Base-by-base conservation (phyloP, 306 rosid species). In the Fragaria vesca region DNA sequence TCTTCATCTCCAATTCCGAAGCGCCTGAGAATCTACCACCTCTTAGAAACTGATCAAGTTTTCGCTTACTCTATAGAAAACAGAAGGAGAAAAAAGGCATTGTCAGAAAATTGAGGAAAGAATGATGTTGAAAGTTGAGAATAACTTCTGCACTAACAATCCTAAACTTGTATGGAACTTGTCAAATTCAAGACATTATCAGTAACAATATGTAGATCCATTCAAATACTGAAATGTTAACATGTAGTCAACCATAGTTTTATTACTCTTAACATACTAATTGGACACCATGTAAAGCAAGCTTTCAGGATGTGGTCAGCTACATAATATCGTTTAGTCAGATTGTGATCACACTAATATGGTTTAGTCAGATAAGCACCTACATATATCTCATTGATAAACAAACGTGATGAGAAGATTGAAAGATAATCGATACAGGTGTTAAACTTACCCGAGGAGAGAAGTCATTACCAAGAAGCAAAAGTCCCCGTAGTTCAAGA, bases 401-500 rank as follows among this genome's bases (percentile, higher is more conserved):
- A 43, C 26, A 26, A 42, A 8, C 43, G 57, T 6, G 42, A 30
- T 48, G 50, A 76, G 36, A 55, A 55, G 36, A 46, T 75, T 62
- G 0, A 79, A 24, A 21, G 18, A 57, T 12, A 10, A 60, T 24
- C 18, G 15, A 61, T 26, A 34, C 11, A 3, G 4, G 16, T 4
- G 36, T 5, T 55, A 51, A 16, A 57, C 82, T 34, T 86, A 83
- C 91, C 87, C 36, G 57, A 15, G 67, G 32, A 72, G 24, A 70
- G 34, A 68, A 84, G 84, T 28, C 63, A n/a, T 75, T 71, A 79
- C 34, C 8, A n/a, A 24, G 32, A 51, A 67, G 51, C 51, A 73
- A 12, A 28, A 36, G 16, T 32, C 16, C 67, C 47, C 48, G 11
- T 6, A 72, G 34, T n/a, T 54, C 68, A 10, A 79, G 80, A 58